Percentiles rank a stretch among this genome's conserved stretches.
These are phyloP conservation scores for Ceratobasidium sp. DNA, from an alignment of 1,284 basidiomycete genomes.

Conservation along the genomic window DNA sequence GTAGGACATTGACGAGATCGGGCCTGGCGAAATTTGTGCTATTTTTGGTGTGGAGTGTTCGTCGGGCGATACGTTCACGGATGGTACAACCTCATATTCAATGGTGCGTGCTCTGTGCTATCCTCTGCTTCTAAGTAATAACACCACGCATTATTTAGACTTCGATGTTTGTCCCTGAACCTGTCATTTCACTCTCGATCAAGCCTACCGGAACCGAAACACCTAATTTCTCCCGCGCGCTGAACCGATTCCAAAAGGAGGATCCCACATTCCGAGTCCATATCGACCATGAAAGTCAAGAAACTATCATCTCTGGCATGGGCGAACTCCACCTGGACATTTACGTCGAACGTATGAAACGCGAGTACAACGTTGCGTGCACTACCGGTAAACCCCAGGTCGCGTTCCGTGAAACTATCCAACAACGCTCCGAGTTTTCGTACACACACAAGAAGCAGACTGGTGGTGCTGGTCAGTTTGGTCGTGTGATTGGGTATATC, in stretches of 20 bases:
- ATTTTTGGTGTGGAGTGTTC: conserved; percentile 99
- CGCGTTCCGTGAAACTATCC: conserved; percentile 96
- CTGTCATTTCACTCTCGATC: conserved; percentile 96
- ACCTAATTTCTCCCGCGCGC: conserved; percentile 94
- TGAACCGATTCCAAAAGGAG: conserved; percentile 99
- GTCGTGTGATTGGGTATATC: conserved; percentile 90
- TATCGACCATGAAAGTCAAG: conserved; percentile 93
- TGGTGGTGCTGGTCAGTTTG: conserved; percentile 97
- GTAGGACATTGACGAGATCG: conserved; percentile 92
- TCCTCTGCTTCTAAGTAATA: background rate
- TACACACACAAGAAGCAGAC: conserved; percentile 99
- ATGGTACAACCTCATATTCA: conserved; percentile 86
- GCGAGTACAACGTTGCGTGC: conserved; percentile 96
- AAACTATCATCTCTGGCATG: conserved; percentile 99
- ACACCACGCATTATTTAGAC: conserved; percentile 67
- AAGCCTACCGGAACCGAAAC: conserved; percentile 93
- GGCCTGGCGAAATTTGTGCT: conserved; percentile 99
- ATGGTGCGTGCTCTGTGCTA: conserved; percentile 73
- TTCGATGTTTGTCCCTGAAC: conserved; percentile 98
- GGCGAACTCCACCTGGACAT: conserved; percentile 99
- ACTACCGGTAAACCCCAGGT: conserved; percentile 96
- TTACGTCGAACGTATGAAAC: conserved; percentile 98
- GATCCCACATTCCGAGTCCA: conserved; percentile 99
- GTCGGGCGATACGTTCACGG: conserved; percentile 98
- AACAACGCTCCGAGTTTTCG: conserved; percentile 82